Percentiles rank a stretch among this genome's conserved stretches.
Evolutionary conservation across 2,329 filamentous ascomycete genomes (phyloP).

Genomic region (Tolypocladium amazonense): DNA sequence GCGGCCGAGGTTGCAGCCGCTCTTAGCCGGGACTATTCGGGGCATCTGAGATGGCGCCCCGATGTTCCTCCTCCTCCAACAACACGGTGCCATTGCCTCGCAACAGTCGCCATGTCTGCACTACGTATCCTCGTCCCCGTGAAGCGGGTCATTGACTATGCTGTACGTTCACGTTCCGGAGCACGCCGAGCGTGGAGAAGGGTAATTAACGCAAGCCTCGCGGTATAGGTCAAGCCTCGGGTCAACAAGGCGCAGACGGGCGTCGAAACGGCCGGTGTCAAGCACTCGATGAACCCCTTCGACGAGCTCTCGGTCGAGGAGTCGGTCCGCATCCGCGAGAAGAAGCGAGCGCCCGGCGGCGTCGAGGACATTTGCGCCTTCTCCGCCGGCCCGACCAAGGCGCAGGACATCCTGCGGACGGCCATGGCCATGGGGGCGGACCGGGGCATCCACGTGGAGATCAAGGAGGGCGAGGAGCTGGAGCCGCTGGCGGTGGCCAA

Average conservation of each 20-base stretch:
- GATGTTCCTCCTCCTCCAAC: slow-evolving; percentile 1
- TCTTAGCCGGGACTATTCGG: slow-evolving; percentile 27
- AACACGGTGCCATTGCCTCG: slow-evolving; percentile 11
- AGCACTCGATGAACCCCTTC: slow-evolving; percentile 98
- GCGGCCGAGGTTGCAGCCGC: slow-evolving; percentile 32
- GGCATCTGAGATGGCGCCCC: not conserved
- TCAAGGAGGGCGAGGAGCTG: slow-evolving; percentile 62
- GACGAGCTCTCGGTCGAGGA: slow-evolving; percentile 98
- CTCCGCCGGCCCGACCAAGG: slow-evolving; percentile 78
- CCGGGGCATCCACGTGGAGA: slow-evolving; percentile 78
- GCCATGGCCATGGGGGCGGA: slow-evolving; percentile 99
- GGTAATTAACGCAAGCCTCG: slow-evolving; percentile 4
- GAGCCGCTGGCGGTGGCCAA: slow-evolving; percentile 93
- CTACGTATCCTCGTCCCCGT: slow-evolving; percentile 70
- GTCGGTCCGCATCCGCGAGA: slow-evolving; percentile 86
- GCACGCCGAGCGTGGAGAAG: not conserved
- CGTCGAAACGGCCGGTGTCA: slow-evolving; percentile 85
- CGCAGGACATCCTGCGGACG: slow-evolving; percentile 79
- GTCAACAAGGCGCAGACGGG: slow-evolving; percentile 68
- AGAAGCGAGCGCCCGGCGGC: slow-evolving; percentile 58
- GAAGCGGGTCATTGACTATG: slow-evolving; percentile 81
- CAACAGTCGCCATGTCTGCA: slow-evolving; percentile 40
- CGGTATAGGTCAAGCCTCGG: slow-evolving; percentile 51
- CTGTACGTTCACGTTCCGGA: slow-evolving; percentile 37
- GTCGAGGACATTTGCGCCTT: slow-evolving; percentile 90